These are phyloP conservation scores for Kazachstania viticola DNA, from an alignment of 805 yeast species.

Conservation along the genomic window DNA sequence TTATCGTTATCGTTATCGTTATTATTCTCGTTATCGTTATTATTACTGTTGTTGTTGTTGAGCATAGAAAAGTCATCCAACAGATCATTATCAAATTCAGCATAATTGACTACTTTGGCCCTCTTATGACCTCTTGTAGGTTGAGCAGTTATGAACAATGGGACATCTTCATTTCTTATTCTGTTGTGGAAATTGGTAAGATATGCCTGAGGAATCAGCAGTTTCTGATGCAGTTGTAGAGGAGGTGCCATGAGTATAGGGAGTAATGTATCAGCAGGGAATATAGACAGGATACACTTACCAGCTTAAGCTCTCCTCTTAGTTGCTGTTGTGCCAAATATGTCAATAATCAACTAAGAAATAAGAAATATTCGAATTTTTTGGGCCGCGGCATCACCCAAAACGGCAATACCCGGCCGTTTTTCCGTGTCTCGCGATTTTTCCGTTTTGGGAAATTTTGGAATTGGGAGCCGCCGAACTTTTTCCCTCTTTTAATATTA, in stretches of 20 bases:
- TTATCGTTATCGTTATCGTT: slow-evolving; percentile 2
- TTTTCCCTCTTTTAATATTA: too few relatives aligned
- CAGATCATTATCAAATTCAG: slow-evolving; percentile 65
- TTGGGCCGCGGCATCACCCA: too few relatives aligned
- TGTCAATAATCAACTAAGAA: too few relatives aligned
- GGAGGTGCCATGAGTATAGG: background rate
- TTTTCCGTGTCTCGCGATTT: too few relatives aligned
- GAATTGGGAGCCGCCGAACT: too few relatives aligned
- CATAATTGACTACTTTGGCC: slow-evolving; percentile 65
- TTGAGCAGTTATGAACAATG: slow-evolving; percentile 60
- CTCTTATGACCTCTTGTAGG: slow-evolving; percentile 73
- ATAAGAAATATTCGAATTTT: too few relatives aligned
- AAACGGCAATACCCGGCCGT: too few relatives aligned
- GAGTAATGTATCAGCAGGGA: too few relatives aligned
- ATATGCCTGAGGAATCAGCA: slow-evolving; percentile 58
- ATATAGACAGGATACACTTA: too few relatives aligned
- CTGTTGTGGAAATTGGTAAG: slow-evolving; percentile 66
- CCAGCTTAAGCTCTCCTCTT: too few relatives aligned
- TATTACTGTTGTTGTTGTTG: slow-evolving; percentile 1
- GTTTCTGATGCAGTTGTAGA: slow-evolving; percentile 13
- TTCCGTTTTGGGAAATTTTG: too few relatives aligned
- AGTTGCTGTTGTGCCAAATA: too few relatives aligned
- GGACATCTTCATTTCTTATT: slow-evolving; percentile 60
- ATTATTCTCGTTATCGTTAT: slow-evolving; percentile 4
- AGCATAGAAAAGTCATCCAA: slow-evolving; percentile 33